Conservation (phyloP, 2,329 filamentous ascomycete genomes). For the Pseudogymnoascus verrucosus region DNA sequence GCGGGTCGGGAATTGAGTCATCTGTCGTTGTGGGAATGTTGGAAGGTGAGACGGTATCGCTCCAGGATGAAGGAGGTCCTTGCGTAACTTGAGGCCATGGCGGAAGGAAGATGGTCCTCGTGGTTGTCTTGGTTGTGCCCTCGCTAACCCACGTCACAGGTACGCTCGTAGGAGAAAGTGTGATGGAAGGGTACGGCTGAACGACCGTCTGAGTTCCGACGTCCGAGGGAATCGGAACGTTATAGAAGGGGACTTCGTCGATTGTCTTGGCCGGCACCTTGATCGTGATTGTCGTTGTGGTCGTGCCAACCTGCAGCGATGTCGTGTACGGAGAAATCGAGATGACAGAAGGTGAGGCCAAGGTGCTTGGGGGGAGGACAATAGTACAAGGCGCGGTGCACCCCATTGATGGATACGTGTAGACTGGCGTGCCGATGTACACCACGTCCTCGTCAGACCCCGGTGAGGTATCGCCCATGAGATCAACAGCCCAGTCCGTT, state of each 20-base stretch:
- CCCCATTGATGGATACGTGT: background rate
- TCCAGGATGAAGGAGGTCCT: background rate
- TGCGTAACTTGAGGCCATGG: slow-evolving; percentile 8
- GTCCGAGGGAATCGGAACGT: background rate
- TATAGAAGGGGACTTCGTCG: background rate
- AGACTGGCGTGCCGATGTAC: slow-evolving; percentile 10
- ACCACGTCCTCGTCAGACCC: slow-evolving; percentile 8
- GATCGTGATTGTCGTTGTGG: slow-evolving; percentile 7
- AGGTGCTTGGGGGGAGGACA: slow-evolving; percentile 9
- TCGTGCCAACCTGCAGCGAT: slow-evolving; percentile 10
- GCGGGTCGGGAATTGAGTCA: too few relatives aligned
- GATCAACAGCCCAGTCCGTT: slow-evolving; percentile 30
- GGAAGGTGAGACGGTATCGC: too few relatives aligned
- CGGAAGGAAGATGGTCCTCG: slow-evolving; percentile 6
- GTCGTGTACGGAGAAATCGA: slow-evolving; percentile 11
- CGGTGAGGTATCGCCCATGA: slow-evolving; percentile 13
- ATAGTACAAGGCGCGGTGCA: slow-evolving; percentile 10
- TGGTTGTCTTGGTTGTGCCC: background rate
- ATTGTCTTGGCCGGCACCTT: background rate
- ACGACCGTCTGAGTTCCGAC: background rate
- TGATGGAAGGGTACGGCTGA: slow-evolving; percentile 3
- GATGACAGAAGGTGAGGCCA: slow-evolving; percentile 2
- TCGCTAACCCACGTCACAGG: background rate
- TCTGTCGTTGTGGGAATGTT: too few relatives aligned
- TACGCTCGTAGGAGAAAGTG: too few relatives aligned